phyloP scores from a whole-genome alignment of 164 flowering plant genomes.

The grape (Vitis vinifera) region ASM3070453v1 NC_081822.1:10829501-10830000 shows the following conservation, averaged over 20 bases:
- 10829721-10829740: slow-evolving; percentile 65
- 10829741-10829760: slow-evolving; percentile 93
- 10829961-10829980: slow-evolving; percentile 94
- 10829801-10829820: slow-evolving; percentile 86
- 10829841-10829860: slow-evolving; percentile 98
- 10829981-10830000: slow-evolving; percentile 97
- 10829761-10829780: slow-evolving; percentile 89
- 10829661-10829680: not conserved
- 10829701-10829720: not conserved
- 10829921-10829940: slow-evolving; percentile 88
- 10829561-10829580: too few relatives aligned
- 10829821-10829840: slow-evolving; percentile 76
- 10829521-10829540: too few relatives aligned
- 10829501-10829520: too few relatives aligned
- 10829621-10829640: too few relatives aligned
- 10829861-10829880: slow-evolving; percentile 93
- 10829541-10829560: too few relatives aligned
- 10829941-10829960: slow-evolving; percentile 83
- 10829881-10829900: slow-evolving; percentile 95
- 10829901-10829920: slow-evolving; percentile 96
- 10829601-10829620: too few relatives aligned
- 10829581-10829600: too few relatives aligned
- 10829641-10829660: too few relatives aligned
- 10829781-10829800: slow-evolving; percentile 79
- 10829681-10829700: not conserved